Base-by-base conservation (phyloP, 768 basidiomycete species). In the Trametes cinnabarina region DNA sequence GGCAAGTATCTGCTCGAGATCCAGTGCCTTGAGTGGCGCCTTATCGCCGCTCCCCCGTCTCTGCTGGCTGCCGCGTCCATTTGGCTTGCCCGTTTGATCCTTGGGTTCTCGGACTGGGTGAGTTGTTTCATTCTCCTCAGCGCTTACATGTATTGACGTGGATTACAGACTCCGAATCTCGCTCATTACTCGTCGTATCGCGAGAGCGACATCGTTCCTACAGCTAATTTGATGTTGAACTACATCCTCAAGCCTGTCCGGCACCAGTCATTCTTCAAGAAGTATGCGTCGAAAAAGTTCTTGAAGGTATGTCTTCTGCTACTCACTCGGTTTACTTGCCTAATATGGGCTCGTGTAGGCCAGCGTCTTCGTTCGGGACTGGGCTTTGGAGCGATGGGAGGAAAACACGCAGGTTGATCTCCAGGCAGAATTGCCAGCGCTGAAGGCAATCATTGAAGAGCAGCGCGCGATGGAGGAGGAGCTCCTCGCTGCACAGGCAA, bases 1-100 rank as follows among this genome's bases (percentile, higher is more conserved):
- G 92, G 86, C 34, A 97, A 98, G 71, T 98, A 93, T 72, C 79
- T 97, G 50, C 76, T 95, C 51, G 95, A 97, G 75, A 90, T 97
- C 47, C 82, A 84, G 12, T 82, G 84, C 49, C 77, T 97, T 19
- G 94, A 98, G 63, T 84, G 87, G 77, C 76, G 82, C n/a, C 75
- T 98, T 60, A 75, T 98, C 43, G 77, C 78, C 2, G 82, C 83
- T 5, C 81, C 87, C 9, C 91, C 95, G 3, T 92, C 90, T 25
- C 66, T 90, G 62, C 73, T 94, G 57, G 89, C 93, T 11, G 94
- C 94, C 0, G 86, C 92, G 10, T 82, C 88, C 0, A 82, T 92
- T 61, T 97, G 93, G 93, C 78, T 97, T 32, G 90, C 91, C 7
- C 77, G 94, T 32, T 70, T 92, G 48, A 82, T 88, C 14, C 77